Evolutionary conservation across 345 rosid species (phyloP).

Genomic region (Euphorbia peplus): DNA sequence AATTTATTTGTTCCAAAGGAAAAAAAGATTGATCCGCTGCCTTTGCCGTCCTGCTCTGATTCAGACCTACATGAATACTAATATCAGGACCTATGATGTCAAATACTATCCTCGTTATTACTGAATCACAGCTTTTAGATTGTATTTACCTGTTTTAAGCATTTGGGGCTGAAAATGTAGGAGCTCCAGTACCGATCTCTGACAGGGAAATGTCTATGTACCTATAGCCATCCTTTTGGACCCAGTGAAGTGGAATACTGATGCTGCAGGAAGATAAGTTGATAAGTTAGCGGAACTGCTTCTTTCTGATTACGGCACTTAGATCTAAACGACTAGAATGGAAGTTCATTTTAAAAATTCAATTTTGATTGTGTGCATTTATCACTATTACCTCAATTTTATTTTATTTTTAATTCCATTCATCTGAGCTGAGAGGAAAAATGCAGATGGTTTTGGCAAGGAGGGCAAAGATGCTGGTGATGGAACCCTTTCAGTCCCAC

Average conservation of each 20-base stretch:
- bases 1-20: neutral
- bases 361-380: neutral
- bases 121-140: neutral
- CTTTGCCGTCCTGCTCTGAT: neutral
- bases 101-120: neutral
- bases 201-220: neutral
- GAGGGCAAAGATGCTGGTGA: constrained; percentile 28
- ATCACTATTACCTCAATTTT: neutral
- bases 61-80: neutral
- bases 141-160: neutral
- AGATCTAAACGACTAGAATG: neutral
- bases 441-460: constrained; percentile 52
- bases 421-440: neutral
- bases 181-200: neutral
- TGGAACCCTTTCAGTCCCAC: constrained; percentile 31
- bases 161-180: constrained; percentile 2
- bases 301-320: neutral
- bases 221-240: neutral
- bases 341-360: neutral
- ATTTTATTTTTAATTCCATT: neutral
- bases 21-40: neutral
- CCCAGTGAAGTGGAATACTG: neutral
- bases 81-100: neutral
- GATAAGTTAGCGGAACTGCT: neutral
- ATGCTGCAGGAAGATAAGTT: constrained; percentile 7